These are phyloP conservation scores for Xerocomus nothofagi DNA, from an alignment of 1,284 basidiomycete genomes.

Conservation along the genomic window DNA sequence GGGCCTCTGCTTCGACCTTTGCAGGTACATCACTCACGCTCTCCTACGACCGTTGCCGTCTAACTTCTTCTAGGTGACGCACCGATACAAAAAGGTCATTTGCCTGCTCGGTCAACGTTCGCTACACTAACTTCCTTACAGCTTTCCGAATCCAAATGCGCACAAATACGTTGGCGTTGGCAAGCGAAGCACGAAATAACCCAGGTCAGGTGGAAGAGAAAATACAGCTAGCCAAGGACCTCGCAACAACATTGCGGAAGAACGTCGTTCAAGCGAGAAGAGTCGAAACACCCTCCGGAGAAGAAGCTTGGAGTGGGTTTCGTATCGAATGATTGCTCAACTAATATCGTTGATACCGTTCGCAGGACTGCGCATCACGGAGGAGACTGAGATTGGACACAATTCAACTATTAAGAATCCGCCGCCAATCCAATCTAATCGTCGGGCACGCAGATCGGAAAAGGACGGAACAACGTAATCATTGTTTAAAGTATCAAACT, in stretches of 20 bases:
- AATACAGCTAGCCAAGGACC: constrained; percentile 56
- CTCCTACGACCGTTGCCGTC: background rate
- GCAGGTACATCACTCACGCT: constrained; percentile 41
- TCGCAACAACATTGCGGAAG: constrained; percentile 63
- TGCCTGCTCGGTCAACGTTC: constrained; percentile 6
- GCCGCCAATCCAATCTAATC: constrained; percentile 42
- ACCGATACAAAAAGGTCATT: constrained; percentile 50
- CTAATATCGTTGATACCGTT: background rate
- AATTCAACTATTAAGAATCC: constrained; percentile 69
- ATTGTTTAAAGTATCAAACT: constrained; percentile 12
- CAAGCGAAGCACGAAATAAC: constrained; percentile 43
- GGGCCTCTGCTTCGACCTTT: constrained; percentile 67
- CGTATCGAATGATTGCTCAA: constrained; percentile 18
- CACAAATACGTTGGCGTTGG: constrained; percentile 43
- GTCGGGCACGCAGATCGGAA: constrained; percentile 45
- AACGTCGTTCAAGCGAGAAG: constrained; percentile 72
- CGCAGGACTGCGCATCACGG: constrained; percentile 61
- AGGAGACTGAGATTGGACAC: constrained; percentile 72
- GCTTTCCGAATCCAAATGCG: constrained; percentile 72
- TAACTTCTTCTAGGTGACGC: constrained; percentile 48
- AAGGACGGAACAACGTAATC: constrained; percentile 38
- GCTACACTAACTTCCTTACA: constrained; percentile 30
- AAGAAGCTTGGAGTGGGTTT: constrained; percentile 56
- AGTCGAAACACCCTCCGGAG: constrained; percentile 33
- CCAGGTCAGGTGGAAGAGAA: constrained; percentile 51